Evolutionary conservation across 2,329 filamentous ascomycete species (phyloP), one percentile per base, ranked within the genome.

Genomic region (Aspergillus tamarii): DNA sequence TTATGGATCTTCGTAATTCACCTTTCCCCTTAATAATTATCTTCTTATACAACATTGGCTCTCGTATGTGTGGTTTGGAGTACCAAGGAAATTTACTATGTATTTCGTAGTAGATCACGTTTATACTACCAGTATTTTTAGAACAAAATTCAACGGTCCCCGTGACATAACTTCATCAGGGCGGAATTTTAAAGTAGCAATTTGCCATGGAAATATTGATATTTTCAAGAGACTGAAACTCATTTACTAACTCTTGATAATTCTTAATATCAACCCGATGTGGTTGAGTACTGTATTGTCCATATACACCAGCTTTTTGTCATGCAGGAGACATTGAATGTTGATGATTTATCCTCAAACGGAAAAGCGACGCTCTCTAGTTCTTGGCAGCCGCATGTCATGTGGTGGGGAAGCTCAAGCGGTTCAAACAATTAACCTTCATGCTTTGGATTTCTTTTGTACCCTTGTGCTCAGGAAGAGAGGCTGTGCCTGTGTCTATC

Each of bases 391-490:
- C 56, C 61, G 63, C 60, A 60, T 66, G 66, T 67, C 66, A 68
- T 68, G 66, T 68, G 66, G 65, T 61, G 66, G 65, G 66, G 67
- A 65, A 67, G 65, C 65, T 66, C 46, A 57, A 57, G 43, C 26
- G 12, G 45, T 57, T 36, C 50, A 55, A 54, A 54, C 30, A 55
- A 26, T 36, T 43, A 54, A 50, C 30, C 46, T 30, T 16, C 21
- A 28, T 41, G 28, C 32, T 45, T 54, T n/a, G 8, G 16, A 16
- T 30, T 21, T 19, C n/a, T 12, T 26, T 53, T 11, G 6, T 26
- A 50, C 43, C 53, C 46, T 61, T 26, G 30, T 30, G 30, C 43
- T 9, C 23, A 8, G 11, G n/a, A 21, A 50, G 16, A 45, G 26
- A 59, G 26, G 11, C 10, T 16, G 30, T 55, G 52, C 52, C 12